Evolutionary conservation across 129 eudicot species (phyloP).

Genomic region (Smallanthus sonchifolius): DNA sequence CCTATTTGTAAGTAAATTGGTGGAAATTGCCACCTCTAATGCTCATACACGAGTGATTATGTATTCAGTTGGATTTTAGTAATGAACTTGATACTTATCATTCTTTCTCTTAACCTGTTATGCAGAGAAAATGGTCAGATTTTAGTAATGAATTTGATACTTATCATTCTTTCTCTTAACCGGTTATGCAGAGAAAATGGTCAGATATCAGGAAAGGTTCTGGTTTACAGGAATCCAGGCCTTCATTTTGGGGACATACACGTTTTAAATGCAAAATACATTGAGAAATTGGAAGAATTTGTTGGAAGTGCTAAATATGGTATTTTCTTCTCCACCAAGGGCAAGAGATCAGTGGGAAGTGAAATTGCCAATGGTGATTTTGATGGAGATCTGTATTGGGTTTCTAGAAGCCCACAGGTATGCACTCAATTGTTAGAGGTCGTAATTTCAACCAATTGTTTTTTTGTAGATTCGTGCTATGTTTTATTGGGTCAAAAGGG

Average conservation of each 20-base stretch:
- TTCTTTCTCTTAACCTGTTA: neutral
- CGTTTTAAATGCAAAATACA: slow-evolving; percentile 50
- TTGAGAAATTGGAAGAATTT: slow-evolving; percentile 45
- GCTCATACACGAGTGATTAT: slow-evolving; percentile 3
- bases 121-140: slow-evolving; percentile 75
- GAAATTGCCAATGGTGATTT: slow-evolving; percentile 87
- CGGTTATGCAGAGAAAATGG: slow-evolving; percentile 59
- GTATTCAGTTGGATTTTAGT: neutral
- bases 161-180: slow-evolving; percentile 6
- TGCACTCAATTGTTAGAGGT: neutral
- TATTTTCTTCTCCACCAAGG: slow-evolving; percentile 74
- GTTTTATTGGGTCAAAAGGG: neutral
- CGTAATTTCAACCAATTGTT: neutral
- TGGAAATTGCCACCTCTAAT: neutral
- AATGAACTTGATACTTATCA: slow-evolving; percentile 11
- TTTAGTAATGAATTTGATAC: slow-evolving; percentile 29
- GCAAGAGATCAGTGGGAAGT: slow-evolving; percentile 57
- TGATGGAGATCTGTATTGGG: slow-evolving; percentile 92
- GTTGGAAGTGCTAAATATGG: slow-evolving; percentile 82
- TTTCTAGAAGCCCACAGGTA: slow-evolving; percentile 59
- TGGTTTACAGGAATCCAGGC: slow-evolving; percentile 85
- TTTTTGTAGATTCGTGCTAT: neutral
- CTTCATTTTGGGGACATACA: slow-evolving; percentile 81
- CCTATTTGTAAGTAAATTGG: neutral
- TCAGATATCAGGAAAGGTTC: slow-evolving; percentile 60